phyloP scores from a whole-genome alignment of 129 eudicot genomes.

The Silybum marianum region DNA sequence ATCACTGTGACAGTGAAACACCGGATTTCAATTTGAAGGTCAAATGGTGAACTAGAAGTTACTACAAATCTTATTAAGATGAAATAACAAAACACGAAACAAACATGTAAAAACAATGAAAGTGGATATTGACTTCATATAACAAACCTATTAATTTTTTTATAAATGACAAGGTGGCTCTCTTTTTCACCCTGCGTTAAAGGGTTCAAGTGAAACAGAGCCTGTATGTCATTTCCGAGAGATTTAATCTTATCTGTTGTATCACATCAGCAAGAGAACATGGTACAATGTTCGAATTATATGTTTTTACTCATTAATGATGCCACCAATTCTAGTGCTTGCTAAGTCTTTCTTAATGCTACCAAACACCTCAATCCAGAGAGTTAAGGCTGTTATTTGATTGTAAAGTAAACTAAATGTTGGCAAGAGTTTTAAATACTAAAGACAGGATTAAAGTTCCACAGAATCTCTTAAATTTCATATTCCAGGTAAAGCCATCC shows the following conservation, averaged over 20 bases:
- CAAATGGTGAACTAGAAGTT: not conserved
- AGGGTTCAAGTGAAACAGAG: not conserved
- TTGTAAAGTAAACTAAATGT: not conserved
- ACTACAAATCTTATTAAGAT: not conserved
- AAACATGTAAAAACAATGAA: not conserved
- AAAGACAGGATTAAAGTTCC: not conserved
- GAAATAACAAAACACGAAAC: not conserved
- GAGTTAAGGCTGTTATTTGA: not conserved
- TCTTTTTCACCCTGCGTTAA: not conserved
- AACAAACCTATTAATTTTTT: not conserved
- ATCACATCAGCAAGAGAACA: not conserved
- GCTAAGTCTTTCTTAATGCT: not conserved
- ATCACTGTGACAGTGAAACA: not conserved
- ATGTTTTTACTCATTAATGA: not conserved
- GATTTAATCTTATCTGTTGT: not conserved
- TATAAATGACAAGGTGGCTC: not conserved
- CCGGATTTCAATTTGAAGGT: not conserved
- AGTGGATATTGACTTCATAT: not conserved
- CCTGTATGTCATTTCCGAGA: not conserved
- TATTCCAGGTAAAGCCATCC: slow-evolving; percentile 10
- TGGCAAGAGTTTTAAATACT: not conserved
- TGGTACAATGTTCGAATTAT: not conserved
- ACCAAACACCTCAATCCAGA: slow-evolving; percentile 4
- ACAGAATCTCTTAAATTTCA: slow-evolving; percentile 17
- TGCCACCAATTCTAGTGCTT: slow-evolving; percentile 1